Conservation (phyloP, 169 alveolate genomes). For the Babesia bovis region DNA sequence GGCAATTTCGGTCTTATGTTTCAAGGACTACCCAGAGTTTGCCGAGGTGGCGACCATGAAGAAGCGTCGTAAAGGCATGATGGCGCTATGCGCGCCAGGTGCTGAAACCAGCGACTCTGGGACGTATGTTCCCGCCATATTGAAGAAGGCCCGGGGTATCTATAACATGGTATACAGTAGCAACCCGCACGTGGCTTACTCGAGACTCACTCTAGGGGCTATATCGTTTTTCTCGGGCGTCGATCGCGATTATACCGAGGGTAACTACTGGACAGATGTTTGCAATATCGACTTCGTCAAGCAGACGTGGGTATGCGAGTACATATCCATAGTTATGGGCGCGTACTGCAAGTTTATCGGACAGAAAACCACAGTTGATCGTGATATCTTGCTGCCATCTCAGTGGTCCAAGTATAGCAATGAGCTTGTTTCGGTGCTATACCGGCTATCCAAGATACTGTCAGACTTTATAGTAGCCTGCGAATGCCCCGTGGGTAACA, state of each 20-base stretch:
- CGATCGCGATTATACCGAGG: background rate
- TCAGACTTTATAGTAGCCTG: conserved; percentile 13
- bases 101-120: background rate
- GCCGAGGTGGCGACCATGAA: background rate
- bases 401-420: background rate
- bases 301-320: conserved; percentile 36
- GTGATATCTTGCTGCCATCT: background rate
- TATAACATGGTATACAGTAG: background rate
- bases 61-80: conserved; percentile 7
- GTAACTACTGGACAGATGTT: conserved; percentile 23
- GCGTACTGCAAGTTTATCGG: background rate
- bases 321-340: background rate
- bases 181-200: conserved; percentile 14
- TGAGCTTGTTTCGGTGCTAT: background rate
- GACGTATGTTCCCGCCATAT: background rate
- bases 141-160: conserved; percentile 13
- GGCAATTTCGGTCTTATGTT: conserved; percentile 7
- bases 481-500: background rate
- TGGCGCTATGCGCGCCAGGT: background rate
- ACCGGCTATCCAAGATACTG: conserved; percentile 7
- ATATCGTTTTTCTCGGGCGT: conserved; percentile 12
- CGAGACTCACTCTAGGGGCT: conserved; percentile 20
- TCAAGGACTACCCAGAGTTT: background rate
- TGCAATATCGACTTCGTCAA: conserved; percentile 10
- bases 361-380: background rate